These are phyloP conservation scores for Obba rivulosa DNA, from an alignment of 768 basidiomycete genomes.

Conservation along the genomic window DNA sequence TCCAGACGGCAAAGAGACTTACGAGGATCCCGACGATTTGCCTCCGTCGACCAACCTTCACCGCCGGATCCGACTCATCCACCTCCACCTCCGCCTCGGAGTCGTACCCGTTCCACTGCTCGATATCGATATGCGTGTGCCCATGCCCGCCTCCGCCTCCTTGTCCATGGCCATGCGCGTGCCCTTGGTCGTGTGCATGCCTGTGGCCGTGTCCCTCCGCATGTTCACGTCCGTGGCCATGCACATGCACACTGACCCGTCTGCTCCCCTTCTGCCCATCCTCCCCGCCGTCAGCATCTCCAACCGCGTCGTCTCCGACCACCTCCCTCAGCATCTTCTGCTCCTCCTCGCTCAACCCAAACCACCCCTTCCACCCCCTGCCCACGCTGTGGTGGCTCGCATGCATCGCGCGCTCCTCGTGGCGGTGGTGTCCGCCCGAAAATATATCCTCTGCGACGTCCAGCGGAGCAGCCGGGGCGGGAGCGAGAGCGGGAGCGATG, in stretches of 20 bases:
- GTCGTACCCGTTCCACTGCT: constrained; percentile 8
- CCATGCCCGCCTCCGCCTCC: constrained; percentile 18
- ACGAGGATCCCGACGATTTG: constrained; percentile 76
- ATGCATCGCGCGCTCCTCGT: constrained; percentile 20
- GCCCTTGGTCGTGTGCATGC: neutral
- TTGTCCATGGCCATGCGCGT: constrained; percentile 3
- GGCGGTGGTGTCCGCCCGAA: constrained; percentile 21
- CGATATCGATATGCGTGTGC: constrained; percentile 15
- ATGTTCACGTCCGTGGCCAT: constrained; percentile 1
- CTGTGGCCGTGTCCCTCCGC: constrained; percentile 4
- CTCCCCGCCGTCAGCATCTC: neutral
- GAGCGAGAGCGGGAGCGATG: neutral
- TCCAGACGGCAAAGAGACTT: constrained; percentile 15
- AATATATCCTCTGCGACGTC: constrained; percentile 15
- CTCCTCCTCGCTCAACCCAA: constrained; percentile 2
- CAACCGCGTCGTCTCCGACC: neutral
- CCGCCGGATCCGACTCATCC: constrained; percentile 6
- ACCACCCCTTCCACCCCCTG: constrained; percentile 11
- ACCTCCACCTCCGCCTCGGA: constrained; percentile 9
- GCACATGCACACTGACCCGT: neutral
- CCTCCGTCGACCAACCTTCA: constrained; percentile 35
- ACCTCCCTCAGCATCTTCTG: neutral
- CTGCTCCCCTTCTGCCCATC: neutral
- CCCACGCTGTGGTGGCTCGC: constrained; percentile 13
- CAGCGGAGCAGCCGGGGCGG: neutral